These are phyloP conservation scores for Graphilbum ipis-grandicollis DNA, from an alignment of 2,329 filamentous ascomycete species.

Conservation along the genomic window DNA sequence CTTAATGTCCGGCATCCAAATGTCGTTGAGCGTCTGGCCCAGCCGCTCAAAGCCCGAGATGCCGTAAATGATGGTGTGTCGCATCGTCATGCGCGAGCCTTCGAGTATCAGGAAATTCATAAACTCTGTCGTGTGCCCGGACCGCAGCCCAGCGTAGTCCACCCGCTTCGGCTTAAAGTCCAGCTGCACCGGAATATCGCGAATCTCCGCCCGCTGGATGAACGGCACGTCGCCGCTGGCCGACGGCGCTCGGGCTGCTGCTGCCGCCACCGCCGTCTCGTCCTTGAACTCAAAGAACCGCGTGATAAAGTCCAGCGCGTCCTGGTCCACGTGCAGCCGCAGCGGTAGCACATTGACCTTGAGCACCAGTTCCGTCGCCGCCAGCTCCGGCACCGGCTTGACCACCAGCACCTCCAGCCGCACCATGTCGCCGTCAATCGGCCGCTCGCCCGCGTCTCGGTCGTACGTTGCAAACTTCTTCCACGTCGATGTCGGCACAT, in stretches of 20 bases:
- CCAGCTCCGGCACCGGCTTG: slow-evolving; percentile 65
- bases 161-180: slow-evolving; percentile 99
- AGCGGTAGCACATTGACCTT: slow-evolving; percentile 66
- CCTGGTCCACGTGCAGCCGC: slow-evolving; percentile 87
- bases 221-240: slow-evolving; percentile 72
- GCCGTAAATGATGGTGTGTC: slow-evolving; percentile 85
- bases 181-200: slow-evolving; percentile 61
- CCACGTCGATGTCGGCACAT: slow-evolving; percentile 91
- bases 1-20: slow-evolving; percentile 91
- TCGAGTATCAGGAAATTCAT: slow-evolving; percentile 98
- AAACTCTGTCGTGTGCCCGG: slow-evolving; percentile 88
- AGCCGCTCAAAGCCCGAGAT: slow-evolving; percentile 80
- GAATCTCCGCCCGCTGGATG: slow-evolving; percentile 76
- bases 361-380: slow-evolving; percentile 78
- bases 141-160: slow-evolving; percentile 81
- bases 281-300: slow-evolving; percentile 98
- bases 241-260: slow-evolving; percentile 33
- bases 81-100: slow-evolving; percentile 67
- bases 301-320: slow-evolving; percentile 90
- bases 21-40: slow-evolving; percentile 78
- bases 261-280: slow-evolving; percentile 26
- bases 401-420: slow-evolving; percentile 80
- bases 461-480: slow-evolving; percentile 95
- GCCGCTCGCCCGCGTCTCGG: slow-evolving; percentile 68
- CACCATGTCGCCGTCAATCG: slow-evolving; percentile 76